phyloP scores from a whole-genome alignment of 352 stramenopile species.

The Pythium myriotylum region DNA sequence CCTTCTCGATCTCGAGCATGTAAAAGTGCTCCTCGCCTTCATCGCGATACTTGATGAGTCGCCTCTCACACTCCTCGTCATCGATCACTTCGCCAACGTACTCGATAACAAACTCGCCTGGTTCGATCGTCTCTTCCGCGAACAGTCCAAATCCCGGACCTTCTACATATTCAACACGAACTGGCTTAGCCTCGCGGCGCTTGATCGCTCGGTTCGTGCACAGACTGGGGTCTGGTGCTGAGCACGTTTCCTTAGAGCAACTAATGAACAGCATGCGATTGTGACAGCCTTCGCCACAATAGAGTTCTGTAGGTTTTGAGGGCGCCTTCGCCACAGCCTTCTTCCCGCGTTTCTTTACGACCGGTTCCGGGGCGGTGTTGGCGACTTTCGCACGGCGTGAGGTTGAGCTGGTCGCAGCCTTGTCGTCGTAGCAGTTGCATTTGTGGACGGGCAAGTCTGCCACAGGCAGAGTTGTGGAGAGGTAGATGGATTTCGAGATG shows the following conservation, averaged over 20 bases:
- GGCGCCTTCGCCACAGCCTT: constrained; percentile 11
- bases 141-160: constrained; percentile 92
- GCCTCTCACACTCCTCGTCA: constrained; percentile 72
- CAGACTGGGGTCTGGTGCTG: constrained; percentile 57
- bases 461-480: constrained; percentile 58
- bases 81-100: constrained; percentile 95
- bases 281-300: constrained; percentile 76
- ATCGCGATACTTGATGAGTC: constrained; percentile 56
- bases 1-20: constrained; percentile 87
- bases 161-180: constrained; percentile 68
- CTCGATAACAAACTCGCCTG: constrained; percentile 91
- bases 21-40: constrained; percentile 81
- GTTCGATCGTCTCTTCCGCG: constrained; percentile 72
- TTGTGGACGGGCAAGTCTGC: constrained; percentile 70
- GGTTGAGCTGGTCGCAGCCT: constrained; percentile 35
- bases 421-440: constrained; percentile 70
- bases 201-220: constrained; percentile 81
- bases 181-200: constrained; percentile 59
- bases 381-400: constrained; percentile 35
- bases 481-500: constrained; percentile 75
- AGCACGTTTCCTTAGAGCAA: constrained; percentile 79
- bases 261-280: constrained; percentile 88
- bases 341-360: constrained; percentile 7
- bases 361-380: neutral
- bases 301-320: constrained; percentile 20